Evolutionary conservation across 2,329 filamentous ascomycete genomes (phyloP).

Genomic region (Aspergillus jensenii): DNA sequence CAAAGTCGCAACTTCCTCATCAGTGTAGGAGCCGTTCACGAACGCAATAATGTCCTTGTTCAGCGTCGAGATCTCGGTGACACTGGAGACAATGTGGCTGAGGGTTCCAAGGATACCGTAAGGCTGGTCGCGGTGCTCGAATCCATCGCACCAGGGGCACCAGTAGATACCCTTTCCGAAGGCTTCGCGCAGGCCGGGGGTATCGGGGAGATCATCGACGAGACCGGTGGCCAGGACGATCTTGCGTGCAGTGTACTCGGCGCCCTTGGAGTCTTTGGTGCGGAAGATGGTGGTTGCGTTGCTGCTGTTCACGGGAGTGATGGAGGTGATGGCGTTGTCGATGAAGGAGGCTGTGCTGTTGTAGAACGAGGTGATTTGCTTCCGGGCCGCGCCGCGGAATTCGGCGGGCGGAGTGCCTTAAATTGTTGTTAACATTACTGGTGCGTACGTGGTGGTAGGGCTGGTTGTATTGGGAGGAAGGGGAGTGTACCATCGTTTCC

Average conservation of each 20-base stretch:
- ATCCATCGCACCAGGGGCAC: constrained; percentile 66
- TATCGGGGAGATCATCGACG: constrained; percentile 54
- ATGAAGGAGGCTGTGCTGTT: constrained; percentile 53
- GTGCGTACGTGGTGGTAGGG: too few relatives aligned
- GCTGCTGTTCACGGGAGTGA: constrained; percentile 22
- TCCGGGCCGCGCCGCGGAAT: constrained; percentile 55
- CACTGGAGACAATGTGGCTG: constrained; percentile 44
- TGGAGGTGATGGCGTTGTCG: constrained; percentile 53
- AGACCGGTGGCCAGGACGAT: constrained; percentile 60
- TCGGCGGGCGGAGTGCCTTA: constrained; percentile 55
- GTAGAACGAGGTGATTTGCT: constrained; percentile 46
- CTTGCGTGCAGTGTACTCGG: constrained; percentile 51
- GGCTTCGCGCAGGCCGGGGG: constrained; percentile 55
- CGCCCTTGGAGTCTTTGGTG: constrained; percentile 38
- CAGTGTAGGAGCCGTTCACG: constrained; percentile 60
- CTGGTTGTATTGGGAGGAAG: not conserved
- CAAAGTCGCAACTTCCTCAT: constrained; percentile 23
- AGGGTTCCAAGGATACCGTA: constrained; percentile 56
- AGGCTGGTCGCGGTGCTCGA: constrained; percentile 60
- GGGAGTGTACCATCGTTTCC: constrained; percentile 54
- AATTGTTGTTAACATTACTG: not conserved
- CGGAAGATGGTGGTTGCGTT: constrained; percentile 46
- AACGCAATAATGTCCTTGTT: constrained; percentile 59
- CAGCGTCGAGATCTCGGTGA: constrained; percentile 56
- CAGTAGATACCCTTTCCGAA: constrained; percentile 63